Conservation (phyloP, 345 rosid species). For the Citrus cavaleriei region DNA sequence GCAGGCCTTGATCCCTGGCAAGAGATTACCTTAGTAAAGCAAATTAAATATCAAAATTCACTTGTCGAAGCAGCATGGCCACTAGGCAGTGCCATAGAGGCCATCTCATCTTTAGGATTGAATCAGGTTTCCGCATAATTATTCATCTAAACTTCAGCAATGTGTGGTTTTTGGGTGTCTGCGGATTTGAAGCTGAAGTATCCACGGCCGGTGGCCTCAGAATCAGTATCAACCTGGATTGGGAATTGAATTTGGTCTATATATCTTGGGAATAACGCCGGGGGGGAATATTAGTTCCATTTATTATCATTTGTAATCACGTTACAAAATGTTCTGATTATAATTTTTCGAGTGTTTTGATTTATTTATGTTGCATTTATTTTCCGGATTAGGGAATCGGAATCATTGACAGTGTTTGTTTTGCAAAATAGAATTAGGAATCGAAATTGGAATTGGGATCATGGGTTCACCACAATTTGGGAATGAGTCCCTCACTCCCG, state of each 20-base stretch:
- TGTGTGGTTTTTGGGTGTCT: background rate
- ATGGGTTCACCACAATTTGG: no score
- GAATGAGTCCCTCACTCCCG: no score
- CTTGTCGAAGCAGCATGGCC: conserved; percentile 99
- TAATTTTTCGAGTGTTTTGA: conserved; percentile 23
- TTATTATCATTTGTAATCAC: conserved; percentile 36
- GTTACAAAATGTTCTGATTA: conserved; percentile 10
- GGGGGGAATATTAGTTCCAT: conserved; percentile 3
- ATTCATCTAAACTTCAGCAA: background rate
- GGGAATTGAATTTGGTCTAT: conserved; percentile 18
- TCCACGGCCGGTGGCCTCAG: background rate
- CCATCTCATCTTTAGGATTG: conserved; percentile 46
- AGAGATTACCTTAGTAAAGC: conserved; percentile 77
- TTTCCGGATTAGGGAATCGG: no score
- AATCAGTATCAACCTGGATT: background rate
- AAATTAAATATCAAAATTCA: conserved; percentile 58
- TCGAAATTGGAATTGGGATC: no score
- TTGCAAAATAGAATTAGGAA: no score
- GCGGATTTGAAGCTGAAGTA: background rate
- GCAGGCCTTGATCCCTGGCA: conserved; percentile 75
- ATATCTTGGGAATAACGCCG: conserved; percentile 24
- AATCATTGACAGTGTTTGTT: no score
- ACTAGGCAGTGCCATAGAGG: conserved; percentile 95
- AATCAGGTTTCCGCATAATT: background rate
- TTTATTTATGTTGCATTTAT: conserved; percentile 10